phyloP scores from a whole-genome alignment of 768 basidiomycete genomes.

The Lactarius indigo region DNA sequence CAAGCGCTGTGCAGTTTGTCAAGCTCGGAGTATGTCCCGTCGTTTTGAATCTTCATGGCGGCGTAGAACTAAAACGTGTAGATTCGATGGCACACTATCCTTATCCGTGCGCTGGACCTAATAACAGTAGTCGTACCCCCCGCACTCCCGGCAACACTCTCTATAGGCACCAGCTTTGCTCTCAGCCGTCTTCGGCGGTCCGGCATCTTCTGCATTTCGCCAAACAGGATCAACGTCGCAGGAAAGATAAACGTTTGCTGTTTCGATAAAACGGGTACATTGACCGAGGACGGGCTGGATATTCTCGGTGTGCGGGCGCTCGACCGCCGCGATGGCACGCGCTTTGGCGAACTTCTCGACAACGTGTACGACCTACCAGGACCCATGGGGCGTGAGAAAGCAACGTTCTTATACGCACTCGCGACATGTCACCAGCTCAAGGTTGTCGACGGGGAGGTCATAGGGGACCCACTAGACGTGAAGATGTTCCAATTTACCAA shows the following conservation, averaged over 20 bases:
- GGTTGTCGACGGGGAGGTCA: conserved; percentile 78
- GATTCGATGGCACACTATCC: conserved; percentile 87
- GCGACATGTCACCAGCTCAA: conserved; percentile 97
- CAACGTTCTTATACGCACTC: conserved; percentile 86
- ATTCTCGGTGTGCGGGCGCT: conserved; percentile 89
- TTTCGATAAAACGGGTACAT: conserved; percentile 98
- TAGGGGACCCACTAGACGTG: conserved; percentile 94
- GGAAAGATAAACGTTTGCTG: conserved; percentile 97
- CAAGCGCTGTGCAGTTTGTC: conserved; percentile 89
- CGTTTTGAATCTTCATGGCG: conserved; percentile 3
- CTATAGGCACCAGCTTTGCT: conserved; percentile 96
- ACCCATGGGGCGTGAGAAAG: conserved; percentile 65
- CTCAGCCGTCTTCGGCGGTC: conserved; percentile 80
- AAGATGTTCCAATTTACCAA: conserved; percentile 98
- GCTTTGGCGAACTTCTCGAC: conserved; percentile 87
- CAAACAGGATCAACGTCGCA: conserved; percentile 89
- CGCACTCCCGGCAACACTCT: conserved; percentile 93
- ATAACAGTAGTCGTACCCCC: conserved; percentile 98
- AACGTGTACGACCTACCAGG: conserved; percentile 72
- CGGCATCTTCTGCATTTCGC: conserved; percentile 95
- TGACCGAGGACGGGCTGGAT: conserved; percentile 97
- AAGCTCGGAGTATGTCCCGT: conserved; percentile 67
- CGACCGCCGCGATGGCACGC: conserved; percentile 55
- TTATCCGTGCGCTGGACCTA: conserved; percentile 88
- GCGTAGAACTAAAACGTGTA: conserved; percentile 32